A percentile compares a stretch with the other conserved stretches of the same genome.
Evolutionary conservation across 208 protist species (phyloP).

Genomic region (Acanthamoeba royreba): DNA sequence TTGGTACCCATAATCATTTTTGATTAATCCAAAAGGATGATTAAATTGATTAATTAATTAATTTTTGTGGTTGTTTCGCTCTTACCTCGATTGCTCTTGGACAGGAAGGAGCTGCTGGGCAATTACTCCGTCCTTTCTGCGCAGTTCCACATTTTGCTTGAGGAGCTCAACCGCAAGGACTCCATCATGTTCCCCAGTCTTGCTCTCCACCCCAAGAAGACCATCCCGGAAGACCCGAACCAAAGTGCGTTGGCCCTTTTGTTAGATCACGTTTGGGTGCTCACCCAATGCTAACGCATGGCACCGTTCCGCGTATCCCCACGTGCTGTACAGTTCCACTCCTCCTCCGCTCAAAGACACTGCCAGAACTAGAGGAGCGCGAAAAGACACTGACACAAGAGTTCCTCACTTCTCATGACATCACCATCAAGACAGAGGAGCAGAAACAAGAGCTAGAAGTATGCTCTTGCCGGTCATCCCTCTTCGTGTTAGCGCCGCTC

Average conservation of each 20-base stretch:
- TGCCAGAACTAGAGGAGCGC: conserved; percentile 5
- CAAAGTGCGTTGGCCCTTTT: neutral
- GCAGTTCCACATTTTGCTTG: conserved; percentile 32
- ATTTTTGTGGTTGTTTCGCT: neutral
- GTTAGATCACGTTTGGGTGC: neutral
- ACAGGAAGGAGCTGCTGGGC: conserved; percentile 18
- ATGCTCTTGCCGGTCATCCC: neutral
- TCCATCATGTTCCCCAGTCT: neutral
- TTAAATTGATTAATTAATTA: neutral
- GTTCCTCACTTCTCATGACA: neutral
- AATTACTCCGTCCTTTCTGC: neutral
- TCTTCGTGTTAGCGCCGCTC: neutral
- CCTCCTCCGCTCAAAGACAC: neutral
- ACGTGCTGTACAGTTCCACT: neutral
- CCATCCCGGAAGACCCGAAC: neutral
- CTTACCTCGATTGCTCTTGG: neutral
- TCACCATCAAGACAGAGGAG: neutral
- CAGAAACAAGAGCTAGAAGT: neutral
- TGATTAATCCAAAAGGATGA: neutral
- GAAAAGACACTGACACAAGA: conserved; percentile 17
- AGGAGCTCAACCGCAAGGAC: neutral
- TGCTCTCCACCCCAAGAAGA: neutral
- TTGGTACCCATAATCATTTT: neutral
- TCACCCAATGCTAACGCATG: neutral
- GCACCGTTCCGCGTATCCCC: neutral